phyloP scores from a whole-genome alignment of 306 rosid genomes.

The Prunus mongolica region DNA sequence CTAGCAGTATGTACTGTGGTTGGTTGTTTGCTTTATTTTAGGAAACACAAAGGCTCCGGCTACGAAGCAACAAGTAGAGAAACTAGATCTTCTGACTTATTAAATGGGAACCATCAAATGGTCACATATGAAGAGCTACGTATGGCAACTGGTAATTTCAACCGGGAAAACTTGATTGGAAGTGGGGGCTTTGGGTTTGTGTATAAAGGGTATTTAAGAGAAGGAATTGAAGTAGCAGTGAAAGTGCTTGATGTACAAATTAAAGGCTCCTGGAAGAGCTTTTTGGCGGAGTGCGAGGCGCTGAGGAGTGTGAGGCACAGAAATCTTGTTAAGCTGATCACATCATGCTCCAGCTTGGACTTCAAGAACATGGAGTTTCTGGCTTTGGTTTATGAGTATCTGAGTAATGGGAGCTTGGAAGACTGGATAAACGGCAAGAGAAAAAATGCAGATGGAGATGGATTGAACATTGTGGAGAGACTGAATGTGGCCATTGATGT shows the following conservation, averaged over 20 bases:
- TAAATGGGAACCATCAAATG: conserved; percentile 36
- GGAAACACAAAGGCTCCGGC: conserved; percentile 1
- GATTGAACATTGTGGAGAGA: conserved; percentile 54
- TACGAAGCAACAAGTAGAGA: not conserved
- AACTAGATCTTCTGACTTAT: not conserved
- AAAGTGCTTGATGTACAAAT: conserved; percentile 51
- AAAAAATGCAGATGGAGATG: conserved; percentile 38
- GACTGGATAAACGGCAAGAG: conserved; percentile 63
- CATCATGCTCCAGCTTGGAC: conserved; percentile 77
- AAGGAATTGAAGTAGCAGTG: conserved; percentile 46
- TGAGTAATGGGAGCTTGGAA: conserved; percentile 63
- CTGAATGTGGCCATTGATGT: conserved; percentile 56
- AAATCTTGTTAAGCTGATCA: conserved; percentile 65
- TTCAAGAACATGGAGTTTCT: conserved; percentile 52
- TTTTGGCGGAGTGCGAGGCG: conserved; percentile 71
- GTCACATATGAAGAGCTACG: conserved; percentile 60
- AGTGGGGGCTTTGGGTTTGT: conserved; percentile 69
- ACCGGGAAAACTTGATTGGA: conserved; percentile 45
- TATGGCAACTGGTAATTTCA: conserved; percentile 52
- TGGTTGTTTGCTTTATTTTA: conserved; percentile 30
- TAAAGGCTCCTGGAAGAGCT: conserved; percentile 53
- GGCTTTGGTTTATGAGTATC: conserved; percentile 59
- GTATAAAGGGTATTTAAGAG: conserved; percentile 48
- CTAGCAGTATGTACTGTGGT: conserved; percentile 27
- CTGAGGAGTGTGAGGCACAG: conserved; percentile 55